Evolutionary conservation across 140 eudicot genomes (phyloP), one percentile per base, ranked within the genome.

Genomic region (Senecio squalidus): DNA sequence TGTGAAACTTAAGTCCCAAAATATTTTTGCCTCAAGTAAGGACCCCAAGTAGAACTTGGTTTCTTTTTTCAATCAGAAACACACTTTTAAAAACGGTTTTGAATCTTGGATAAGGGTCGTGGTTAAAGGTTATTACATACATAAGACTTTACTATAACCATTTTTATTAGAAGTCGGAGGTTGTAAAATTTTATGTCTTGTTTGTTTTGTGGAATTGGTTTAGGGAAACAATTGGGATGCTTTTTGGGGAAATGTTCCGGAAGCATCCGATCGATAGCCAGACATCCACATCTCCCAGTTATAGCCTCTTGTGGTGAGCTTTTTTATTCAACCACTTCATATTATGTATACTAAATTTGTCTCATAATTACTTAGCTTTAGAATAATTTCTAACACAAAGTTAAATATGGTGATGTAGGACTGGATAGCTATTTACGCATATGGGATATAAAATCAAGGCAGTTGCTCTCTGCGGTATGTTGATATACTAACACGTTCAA

Each of bases 231-330:
- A 45, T 54, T 88, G 55, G 98, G 98, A 23, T 80, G 85, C 81
- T 92, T 92, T 62, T 55, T 84, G 74, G 98, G 98, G 57, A 92
- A 92, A 75, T 92, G 98, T 70, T 72, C 95, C 6, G 98, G 98
- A 64, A 92, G 98, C 68, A 92, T 92, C 64, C 81, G 96, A 77
- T 84, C 96, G 20, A 79, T 92, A 69, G 84, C 78, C 47, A 73
- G 93, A 64, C 98, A 92, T 61, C 89, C 95, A 0, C 70, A 81
- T 55, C 84, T 79, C 18, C 94, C 98, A 6, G 83, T 92, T 24
- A 67, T 92, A 70, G 98, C 98, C 34, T 92, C 98, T 31, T 87
- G 96, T 66, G 96, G 98, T 92, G 60, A 75, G 96, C 65, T 25
- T 25, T 31, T n/a, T 31, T 60, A 30, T 54, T 14, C 26, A 61